These are phyloP conservation scores for Tylopilus sp. DNA, from an alignment of 1,284 basidiomycete species.

Conservation along the genomic window DNA sequence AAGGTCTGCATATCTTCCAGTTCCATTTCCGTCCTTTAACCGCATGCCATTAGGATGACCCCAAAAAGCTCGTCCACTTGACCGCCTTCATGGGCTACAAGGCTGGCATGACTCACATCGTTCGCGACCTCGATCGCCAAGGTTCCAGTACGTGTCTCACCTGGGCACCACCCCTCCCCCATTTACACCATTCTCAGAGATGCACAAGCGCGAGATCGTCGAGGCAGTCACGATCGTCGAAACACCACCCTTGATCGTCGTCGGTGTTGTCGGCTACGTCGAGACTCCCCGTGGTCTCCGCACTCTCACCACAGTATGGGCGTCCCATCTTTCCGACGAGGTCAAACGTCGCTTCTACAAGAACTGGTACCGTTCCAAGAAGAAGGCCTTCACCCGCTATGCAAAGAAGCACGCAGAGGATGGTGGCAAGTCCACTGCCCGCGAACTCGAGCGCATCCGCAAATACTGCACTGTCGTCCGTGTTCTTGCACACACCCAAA, in stretches of 20 bases:
- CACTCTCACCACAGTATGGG: slow-evolving; percentile 82
- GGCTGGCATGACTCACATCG: slow-evolving; percentile 99
- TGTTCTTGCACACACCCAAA: slow-evolving; percentile 98
- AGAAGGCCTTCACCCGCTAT: slow-evolving; percentile 99
- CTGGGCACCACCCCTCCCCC: slow-evolving; percentile 19
- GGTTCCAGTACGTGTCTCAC: slow-evolving; percentile 81
- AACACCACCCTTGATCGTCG: slow-evolving; percentile 95
- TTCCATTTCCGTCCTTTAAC: slow-evolving; percentile 3
- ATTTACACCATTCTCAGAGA: slow-evolving; percentile 59
- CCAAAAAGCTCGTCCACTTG: slow-evolving; percentile 99
- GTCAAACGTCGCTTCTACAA: slow-evolving; percentile 99
- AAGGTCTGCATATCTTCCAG: slow-evolving; percentile 54
- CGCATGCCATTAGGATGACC: slow-evolving; percentile 77
- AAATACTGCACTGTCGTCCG: slow-evolving; percentile 99
- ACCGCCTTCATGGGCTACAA: slow-evolving; percentile 99
- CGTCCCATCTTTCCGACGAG: slow-evolving; percentile 81
- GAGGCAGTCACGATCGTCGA: slow-evolving; percentile 97
- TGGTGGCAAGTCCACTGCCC: slow-evolving; percentile 86
- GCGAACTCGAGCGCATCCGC: slow-evolving; percentile 99
- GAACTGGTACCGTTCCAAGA: slow-evolving; percentile 99
- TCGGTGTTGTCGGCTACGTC: slow-evolving; percentile 99
- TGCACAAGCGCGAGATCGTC: slow-evolving; percentile 99
- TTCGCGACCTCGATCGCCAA: slow-evolving; percentile 98
- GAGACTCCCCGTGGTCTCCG: slow-evolving; percentile 99
- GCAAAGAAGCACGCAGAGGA: slow-evolving; percentile 99